phyloP scores from a whole-genome alignment of 495 filamentous ascomycete genomes.

The Xeromyces bisporus region DNA sequence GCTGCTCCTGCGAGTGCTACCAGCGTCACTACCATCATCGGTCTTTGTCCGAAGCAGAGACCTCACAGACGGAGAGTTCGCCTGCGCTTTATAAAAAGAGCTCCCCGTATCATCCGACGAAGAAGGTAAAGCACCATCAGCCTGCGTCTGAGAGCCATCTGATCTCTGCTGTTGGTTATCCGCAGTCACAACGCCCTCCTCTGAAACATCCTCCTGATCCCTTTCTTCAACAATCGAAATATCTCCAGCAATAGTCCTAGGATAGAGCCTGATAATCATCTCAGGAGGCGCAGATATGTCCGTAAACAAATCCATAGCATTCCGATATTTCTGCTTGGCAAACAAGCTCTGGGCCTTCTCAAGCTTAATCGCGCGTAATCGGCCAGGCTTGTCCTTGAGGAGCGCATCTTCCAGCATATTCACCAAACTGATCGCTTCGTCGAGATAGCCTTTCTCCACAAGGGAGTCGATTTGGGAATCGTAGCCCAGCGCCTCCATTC shows the following conservation, averaged over 20 bases:
- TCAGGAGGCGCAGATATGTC: conserved; percentile 79
- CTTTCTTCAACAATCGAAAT: conserved; percentile 41
- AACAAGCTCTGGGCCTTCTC: conserved; percentile 80
- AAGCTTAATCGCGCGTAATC: conserved; percentile 69
- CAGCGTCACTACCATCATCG: conserved; percentile 28
- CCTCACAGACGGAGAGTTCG: conserved; percentile 39
- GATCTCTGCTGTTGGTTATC: conserved; percentile 8
- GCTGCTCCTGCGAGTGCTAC: conserved; percentile 25
- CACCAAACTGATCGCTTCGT: conserved; percentile 84
- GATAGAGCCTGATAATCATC: conserved; percentile 73
- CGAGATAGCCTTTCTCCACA: conserved; percentile 54
- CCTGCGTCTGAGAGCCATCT: conserved; percentile 11
- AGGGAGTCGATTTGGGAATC: conserved; percentile 81
- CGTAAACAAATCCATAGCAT: conserved; percentile 83
- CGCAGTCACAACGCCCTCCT: conserved; percentile 17
- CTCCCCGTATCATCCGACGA: conserved; percentile 8
- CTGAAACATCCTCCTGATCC: conserved; percentile 35
- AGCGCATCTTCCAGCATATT: conserved; percentile 85
- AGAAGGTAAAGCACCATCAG: conserved; percentile 10
- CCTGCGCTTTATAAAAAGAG: conserved; percentile 9
- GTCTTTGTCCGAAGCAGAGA: conserved; percentile 31
- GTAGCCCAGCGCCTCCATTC: conserved; percentile 87
- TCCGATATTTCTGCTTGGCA: conserved; percentile 60
- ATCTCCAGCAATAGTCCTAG: conserved; percentile 67
- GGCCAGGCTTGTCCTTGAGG: conserved; percentile 63